Conservation (phyloP, 805 yeast species). For the Candida bentonensis region DNA sequence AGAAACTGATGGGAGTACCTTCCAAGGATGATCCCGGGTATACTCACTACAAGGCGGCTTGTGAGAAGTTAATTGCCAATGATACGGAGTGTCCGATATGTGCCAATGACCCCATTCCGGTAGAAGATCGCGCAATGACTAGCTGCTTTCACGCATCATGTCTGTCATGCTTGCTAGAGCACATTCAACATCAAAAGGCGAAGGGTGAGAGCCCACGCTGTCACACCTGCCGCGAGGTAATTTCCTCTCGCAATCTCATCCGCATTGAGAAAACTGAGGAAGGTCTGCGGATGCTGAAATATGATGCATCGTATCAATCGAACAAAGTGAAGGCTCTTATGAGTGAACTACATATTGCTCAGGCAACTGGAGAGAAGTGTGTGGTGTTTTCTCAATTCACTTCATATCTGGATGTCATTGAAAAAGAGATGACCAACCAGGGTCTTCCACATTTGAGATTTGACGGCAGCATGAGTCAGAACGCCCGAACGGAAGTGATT, state of each 20-base stretch:
- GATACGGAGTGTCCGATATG: constrained; percentile 77
- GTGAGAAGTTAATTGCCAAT: too few relatives aligned
- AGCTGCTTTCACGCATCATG: constrained; percentile 79
- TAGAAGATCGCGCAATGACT: constrained; percentile 43
- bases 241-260: constrained; percentile 37
- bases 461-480: constrained; percentile 65
- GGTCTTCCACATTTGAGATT: constrained; percentile 52
- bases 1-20: constrained; percentile 15
- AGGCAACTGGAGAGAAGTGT: constrained; percentile 52
- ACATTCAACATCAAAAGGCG: constrained; percentile 50
- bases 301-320: constrained; percentile 32
- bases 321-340: constrained; percentile 62
- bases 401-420: constrained; percentile 61
- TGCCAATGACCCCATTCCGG: constrained; percentile 47
- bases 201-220: constrained; percentile 40
- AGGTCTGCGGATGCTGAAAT: constrained; percentile 15
- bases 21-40: too few relatives aligned
- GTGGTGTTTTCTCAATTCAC: constrained; percentile 90
- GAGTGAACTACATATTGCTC: constrained; percentile 39
- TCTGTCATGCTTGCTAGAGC: constrained; percentile 55
- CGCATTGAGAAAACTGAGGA: constrained; percentile 20
- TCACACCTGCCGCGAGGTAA: constrained; percentile 57
- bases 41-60: too few relatives aligned
- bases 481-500: constrained; percentile 48
- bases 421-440: constrained; percentile 37